Evolutionary conservation across 106 monocot species (phyloP).

Genomic region (Allium cepa): DNA sequence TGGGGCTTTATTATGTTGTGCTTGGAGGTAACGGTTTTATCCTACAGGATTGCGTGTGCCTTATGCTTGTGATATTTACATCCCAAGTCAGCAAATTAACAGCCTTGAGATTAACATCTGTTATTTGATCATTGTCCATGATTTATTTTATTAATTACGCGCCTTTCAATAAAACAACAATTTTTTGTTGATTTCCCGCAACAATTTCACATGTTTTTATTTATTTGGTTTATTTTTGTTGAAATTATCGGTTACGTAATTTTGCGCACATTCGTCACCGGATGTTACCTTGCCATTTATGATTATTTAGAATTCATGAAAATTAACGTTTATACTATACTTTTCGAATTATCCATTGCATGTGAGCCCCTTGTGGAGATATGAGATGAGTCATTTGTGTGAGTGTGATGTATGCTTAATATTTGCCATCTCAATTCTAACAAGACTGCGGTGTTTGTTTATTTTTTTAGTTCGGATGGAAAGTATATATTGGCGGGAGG

Average conservation of each 20-base stretch:
- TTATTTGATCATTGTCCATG: neutral
- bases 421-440: neutral
- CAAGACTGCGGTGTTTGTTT: conserved; percentile 7
- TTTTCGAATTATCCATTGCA: no score
- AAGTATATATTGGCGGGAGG: conserved; percentile 91
- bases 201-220: no score
- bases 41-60: neutral
- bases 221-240: conserved; percentile 53
- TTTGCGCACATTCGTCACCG: conserved; percentile 1
- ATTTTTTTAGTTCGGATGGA: conserved; percentile 61
- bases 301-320: conserved; percentile 38
- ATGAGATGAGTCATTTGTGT: no score
- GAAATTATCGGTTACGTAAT: conserved; percentile 21
- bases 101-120: neutral
- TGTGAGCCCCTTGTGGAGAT: no score
- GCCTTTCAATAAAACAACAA: neutral
- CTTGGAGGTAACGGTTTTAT: conserved; percentile 71
- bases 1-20: conserved; percentile 88
- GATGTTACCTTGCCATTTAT: conserved; percentile 99
- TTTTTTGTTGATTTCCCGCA: neutral
- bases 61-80: neutral
- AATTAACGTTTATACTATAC: no score
- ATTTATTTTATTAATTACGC: neutral
- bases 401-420: no score
- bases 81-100: neutral